A percentile compares a stretch with the other conserved stretches of the same genome.
Conservation (phyloP, 2,329 filamentous ascomycete genomes). For the Fusarium poae region DNA sequence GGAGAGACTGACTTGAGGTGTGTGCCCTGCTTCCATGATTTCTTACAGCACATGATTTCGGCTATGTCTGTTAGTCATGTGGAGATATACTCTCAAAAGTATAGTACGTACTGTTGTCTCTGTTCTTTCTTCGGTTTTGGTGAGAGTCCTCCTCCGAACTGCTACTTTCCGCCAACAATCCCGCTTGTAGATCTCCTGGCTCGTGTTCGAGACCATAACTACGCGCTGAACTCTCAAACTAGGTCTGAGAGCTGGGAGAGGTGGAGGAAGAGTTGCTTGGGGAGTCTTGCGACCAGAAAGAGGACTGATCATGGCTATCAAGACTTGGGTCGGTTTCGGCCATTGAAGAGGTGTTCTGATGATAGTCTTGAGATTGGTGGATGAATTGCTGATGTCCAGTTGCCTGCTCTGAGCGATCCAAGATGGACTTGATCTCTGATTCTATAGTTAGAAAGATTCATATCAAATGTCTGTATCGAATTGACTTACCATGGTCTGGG, state of each 20-base stretch:
- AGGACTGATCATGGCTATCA: not conserved
- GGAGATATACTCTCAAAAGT: fast-evolving
- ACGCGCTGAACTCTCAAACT: constrained; percentile 31
- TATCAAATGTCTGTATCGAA: fast-evolving
- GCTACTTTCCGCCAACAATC: constrained; percentile 6
- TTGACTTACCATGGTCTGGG: constrained; percentile 1
- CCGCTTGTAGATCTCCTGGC: constrained; percentile 31
- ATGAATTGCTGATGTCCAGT: not conserved
- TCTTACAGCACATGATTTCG: constrained; percentile 1
- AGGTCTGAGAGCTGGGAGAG: constrained; percentile 32
- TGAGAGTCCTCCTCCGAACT: not conserved
- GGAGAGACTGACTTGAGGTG: constrained; percentile 14
- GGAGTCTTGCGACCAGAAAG: not conserved
- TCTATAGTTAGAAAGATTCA: not conserved
- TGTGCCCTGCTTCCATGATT: not conserved
- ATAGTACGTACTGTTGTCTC: not conserved
- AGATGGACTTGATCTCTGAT: constrained; percentile 4
- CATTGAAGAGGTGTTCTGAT: not conserved
- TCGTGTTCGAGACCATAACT: constrained; percentile 18
- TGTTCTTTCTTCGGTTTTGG: not conserved
- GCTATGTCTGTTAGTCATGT: not conserved
- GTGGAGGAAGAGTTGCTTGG: not conserved
- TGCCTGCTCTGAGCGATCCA: not conserved
- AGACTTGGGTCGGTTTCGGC: not conserved
- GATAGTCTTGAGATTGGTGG: not conserved